Percentiles rank a stretch among this genome's conserved stretches.
Evolutionary conservation across 768 basidiomycete genomes (phyloP).

Genomic region (Sarcomyxa edulis): DNA sequence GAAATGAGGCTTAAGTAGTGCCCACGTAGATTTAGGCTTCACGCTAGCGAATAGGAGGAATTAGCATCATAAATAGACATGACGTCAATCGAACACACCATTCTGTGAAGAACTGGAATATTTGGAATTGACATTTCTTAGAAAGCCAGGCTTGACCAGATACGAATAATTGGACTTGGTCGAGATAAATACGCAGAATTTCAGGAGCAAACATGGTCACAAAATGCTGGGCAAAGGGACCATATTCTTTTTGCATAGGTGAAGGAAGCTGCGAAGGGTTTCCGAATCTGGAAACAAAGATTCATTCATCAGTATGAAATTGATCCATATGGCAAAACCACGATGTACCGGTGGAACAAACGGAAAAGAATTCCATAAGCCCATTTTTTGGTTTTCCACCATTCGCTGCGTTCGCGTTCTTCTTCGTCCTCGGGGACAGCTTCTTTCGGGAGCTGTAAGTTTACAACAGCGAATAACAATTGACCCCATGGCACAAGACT

Average conservation of each 20-base stretch:
- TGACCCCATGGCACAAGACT: slow-evolving; percentile 86
- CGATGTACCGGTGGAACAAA: slow-evolving; percentile 63
- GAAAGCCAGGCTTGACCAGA: slow-evolving; percentile 73
- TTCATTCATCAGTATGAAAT: not conserved
- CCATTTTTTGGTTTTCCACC: slow-evolving; percentile 96
- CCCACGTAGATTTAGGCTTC: slow-evolving; percentile 92
- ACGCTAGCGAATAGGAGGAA: slow-evolving; percentile 41
- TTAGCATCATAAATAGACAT: not conserved
- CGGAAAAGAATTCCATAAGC: slow-evolving; percentile 77
- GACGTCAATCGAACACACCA: slow-evolving; percentile 66
- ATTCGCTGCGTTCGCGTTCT: slow-evolving; percentile 71
- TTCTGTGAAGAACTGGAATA: slow-evolving; percentile 83
- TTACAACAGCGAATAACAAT: slow-evolving; percentile 76
- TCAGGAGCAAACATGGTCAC: slow-evolving; percentile 77
- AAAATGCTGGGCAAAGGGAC: slow-evolving; percentile 71
- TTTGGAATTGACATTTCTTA: slow-evolving; percentile 78
- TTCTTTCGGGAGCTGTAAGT: slow-evolving; percentile 59
- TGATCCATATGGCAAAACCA: not conserved
- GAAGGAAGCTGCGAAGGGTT: slow-evolving; percentile 84
- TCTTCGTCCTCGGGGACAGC: slow-evolving; percentile 69
- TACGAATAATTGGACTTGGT: slow-evolving; percentile 67
- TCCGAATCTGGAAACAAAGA: slow-evolving; percentile 50
- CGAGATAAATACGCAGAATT: slow-evolving; percentile 77
- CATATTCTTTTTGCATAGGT: slow-evolving; percentile 65
- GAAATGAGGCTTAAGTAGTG: slow-evolving; percentile 79